phyloP scores from a whole-genome alignment of 352 stramenopile genomes.

The Phytopythium cucurbitacearum region DNA sequence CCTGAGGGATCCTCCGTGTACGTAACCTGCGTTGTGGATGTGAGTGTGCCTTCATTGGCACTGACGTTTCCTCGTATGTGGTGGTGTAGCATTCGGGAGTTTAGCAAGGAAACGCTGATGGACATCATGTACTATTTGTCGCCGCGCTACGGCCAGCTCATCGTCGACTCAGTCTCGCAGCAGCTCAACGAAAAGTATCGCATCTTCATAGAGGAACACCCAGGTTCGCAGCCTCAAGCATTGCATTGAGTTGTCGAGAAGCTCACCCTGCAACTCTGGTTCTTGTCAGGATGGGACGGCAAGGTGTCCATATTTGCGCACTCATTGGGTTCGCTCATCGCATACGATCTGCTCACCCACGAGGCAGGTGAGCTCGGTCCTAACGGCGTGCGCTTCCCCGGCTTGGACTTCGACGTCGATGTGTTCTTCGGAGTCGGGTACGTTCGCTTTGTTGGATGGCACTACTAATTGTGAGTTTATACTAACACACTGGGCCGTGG shows the following conservation, averaged over 20 bases:
- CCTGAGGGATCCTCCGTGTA: constrained; percentile 72
- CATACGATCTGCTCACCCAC: constrained; percentile 90
- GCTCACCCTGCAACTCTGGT: background rate
- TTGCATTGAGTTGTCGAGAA: background rate
- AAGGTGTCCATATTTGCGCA: constrained; percentile 90
- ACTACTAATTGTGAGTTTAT: background rate
- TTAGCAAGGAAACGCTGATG: constrained; percentile 94
- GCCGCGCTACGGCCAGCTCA: constrained; percentile 87
- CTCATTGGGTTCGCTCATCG: constrained; percentile 88
- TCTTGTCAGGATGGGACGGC: constrained; percentile 64
- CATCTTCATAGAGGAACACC: constrained; percentile 87
- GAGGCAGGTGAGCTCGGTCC: constrained; percentile 45
- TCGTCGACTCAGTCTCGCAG: constrained; percentile 88
- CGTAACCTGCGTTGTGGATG: constrained; percentile 3
- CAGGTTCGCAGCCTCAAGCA: constrained; percentile 20
- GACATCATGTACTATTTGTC: constrained; percentile 93
- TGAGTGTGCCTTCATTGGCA: background rate
- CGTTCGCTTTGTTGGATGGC: constrained; percentile 3
- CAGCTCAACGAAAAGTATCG: constrained; percentile 89
- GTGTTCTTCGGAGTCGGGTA: constrained; percentile 86
- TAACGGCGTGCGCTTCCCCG: constrained; percentile 72
- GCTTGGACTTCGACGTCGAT: constrained; percentile 82
- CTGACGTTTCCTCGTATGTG: background rate
- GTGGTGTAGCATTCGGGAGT: constrained; percentile 76
- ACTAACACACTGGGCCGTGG: constrained; percentile 6